Base-by-base conservation (phyloP, 352 stramenopile species). In the Blastocystis hominis region DNA sequence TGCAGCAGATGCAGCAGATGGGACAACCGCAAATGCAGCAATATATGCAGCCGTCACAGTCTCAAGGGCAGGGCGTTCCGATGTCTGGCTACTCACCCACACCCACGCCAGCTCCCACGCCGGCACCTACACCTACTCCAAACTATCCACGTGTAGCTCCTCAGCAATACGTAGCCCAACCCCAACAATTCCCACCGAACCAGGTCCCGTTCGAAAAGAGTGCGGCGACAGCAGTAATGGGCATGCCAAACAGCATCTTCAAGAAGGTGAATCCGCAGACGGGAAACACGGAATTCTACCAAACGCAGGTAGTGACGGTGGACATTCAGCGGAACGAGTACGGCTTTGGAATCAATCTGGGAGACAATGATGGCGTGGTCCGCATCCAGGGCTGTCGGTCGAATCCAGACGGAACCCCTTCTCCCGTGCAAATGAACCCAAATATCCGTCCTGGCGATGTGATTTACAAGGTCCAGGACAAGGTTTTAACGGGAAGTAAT, bases 311-410 rank as follows among this genome's bases (percentile, higher is more conserved):
- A 6, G 68, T 84, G 50, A 53, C 46, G 55, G 54, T 64, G 50
- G 72, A 84, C 20, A 44, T 84, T 9, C 9, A 84, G 34, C 50
- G 54, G 9, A 84, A 84, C 24, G 72, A 64, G 50, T 84, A 53
- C 44, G 72, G 72, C 40, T 84, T 84, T 30, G 72, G 72, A 2
- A 84, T 84, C 50, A 84, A 84, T 69, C 72, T 84, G n/a, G 72
- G 72, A 10, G 72, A 84, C 56, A 66, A 24, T 7, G 55, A 84
- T 24, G 72, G 72, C 40, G 55, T 84, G 20, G 72, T 84, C 3
- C 72, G 72, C 34, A 66, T 84, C 56, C 72, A 84, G 50, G 72
- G 72, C 20, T 84, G 72, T 46, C 72, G 72, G 3, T 10, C 15
- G 1, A 84, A 84, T 30, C 72, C 72, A 30, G 72, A 84, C 50